phyloP scores from a whole-genome alignment of 2,329 filamentous ascomycete species.

The Golovinomyces cichoracearum region DNA sequence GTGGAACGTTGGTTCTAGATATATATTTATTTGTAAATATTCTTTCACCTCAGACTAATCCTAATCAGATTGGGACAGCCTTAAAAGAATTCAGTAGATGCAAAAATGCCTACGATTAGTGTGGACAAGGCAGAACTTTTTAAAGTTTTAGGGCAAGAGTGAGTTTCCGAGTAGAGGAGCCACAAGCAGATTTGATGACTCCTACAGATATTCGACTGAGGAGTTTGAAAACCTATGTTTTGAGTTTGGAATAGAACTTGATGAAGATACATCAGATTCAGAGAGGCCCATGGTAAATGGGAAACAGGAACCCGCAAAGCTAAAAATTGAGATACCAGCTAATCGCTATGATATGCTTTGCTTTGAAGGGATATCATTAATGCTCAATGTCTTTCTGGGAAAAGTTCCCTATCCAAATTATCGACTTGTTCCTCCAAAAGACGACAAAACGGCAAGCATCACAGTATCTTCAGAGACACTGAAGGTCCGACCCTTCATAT shows the following conservation, averaged over 20 bases:
- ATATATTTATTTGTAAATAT: too few relatives aligned
- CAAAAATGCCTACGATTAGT: constrained; percentile 74
- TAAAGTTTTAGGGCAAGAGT: constrained; percentile 75
- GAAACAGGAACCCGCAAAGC: constrained; percentile 64
- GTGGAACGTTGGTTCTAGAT: too few relatives aligned
- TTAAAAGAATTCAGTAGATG: too few relatives aligned
- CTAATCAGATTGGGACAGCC: too few relatives aligned
- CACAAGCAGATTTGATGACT: constrained; percentile 9
- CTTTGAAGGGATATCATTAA: constrained; percentile 86
- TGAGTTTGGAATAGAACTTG: constrained; percentile 85
- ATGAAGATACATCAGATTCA: constrained; percentile 40
- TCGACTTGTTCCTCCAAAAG: constrained; percentile 42
- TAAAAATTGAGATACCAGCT: constrained; percentile 95
- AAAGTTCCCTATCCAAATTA: constrained; percentile 55
- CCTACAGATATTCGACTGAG: constrained; percentile 53
- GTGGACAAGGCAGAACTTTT: constrained; percentile 93
- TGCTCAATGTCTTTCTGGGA: constrained; percentile 82
- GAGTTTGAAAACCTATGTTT: constrained; percentile 96
- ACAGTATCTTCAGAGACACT: constrained; percentile 51
- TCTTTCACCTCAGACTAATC: too few relatives aligned
- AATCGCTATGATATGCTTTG: constrained; percentile 91
- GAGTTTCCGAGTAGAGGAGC: constrained; percentile 18
- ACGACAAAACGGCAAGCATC: constrained; percentile 53
- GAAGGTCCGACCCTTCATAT: constrained; percentile 64
- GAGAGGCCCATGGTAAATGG: constrained; percentile 50